These are phyloP conservation scores for Talaromyces verruculosus DNA, from an alignment of 2,329 filamentous ascomycete species.

Conservation along the genomic window DNA sequence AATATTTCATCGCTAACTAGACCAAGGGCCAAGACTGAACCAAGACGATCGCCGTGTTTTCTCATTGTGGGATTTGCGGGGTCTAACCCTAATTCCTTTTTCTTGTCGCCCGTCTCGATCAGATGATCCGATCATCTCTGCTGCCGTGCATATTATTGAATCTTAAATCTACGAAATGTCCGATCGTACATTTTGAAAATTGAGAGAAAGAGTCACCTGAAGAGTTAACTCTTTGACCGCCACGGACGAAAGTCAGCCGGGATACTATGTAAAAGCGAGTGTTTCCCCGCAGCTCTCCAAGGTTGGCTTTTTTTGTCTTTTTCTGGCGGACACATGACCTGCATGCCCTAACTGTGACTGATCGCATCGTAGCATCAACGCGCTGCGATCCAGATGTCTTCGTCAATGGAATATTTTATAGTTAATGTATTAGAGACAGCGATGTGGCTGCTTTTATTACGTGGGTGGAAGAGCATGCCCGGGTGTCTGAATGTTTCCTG, in stretches of 20 bases:
- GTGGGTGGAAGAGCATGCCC: not conserved
- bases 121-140: not conserved
- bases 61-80: not conserved
- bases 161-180: not conserved
- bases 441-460: not conserved
- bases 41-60: not conserved
- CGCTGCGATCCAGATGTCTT: too few species aligned
- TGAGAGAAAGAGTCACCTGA: not conserved
- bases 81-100: not conserved
- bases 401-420: not conserved
- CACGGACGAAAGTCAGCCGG: not conserved
- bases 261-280: not conserved
- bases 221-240: not conserved
- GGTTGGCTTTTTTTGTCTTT: not conserved
- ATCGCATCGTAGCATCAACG: too few species aligned
- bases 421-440: not conserved
- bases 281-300: not conserved
- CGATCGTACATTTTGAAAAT: not conserved
- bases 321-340: not conserved
- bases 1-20: too few species aligned
- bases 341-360: not conserved
- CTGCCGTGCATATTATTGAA: not conserved
- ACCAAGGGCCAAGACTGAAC: too few species aligned
- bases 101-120: not conserved
- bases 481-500: too few species aligned